phyloP scores from a whole-genome alignment of 75 land plant species.

The Picea glauca region DNA sequence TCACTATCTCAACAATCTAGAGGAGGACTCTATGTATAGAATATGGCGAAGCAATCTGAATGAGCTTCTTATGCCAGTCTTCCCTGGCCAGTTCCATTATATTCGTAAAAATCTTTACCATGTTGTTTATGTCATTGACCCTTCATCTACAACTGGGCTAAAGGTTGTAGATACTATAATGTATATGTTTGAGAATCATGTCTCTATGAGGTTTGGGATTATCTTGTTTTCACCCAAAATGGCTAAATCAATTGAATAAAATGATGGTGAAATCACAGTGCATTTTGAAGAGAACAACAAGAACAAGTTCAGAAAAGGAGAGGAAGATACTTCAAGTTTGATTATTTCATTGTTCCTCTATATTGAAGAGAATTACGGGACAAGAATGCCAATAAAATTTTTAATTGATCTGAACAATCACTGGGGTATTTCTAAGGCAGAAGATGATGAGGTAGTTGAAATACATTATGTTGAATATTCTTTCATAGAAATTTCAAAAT shows the following conservation, averaged over 20 bases:
- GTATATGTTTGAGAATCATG: slow-evolving; percentile 52
- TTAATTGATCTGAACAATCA: slow-evolving; percentile 39
- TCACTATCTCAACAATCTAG: slow-evolving; percentile 83
- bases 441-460: slow-evolving; percentile 50
- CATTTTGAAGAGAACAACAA: no score
- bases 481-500: slow-evolving; percentile 57
- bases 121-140: slow-evolving; percentile 92
- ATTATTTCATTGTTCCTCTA: no score
- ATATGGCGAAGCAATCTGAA: slow-evolving; percentile 85
- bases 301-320: no score
- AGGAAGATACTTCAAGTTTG: slow-evolving; percentile 7
- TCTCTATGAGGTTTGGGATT: slow-evolving; percentile 87
- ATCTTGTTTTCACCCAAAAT: slow-evolving; percentile 63
- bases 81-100: slow-evolving; percentile 89
- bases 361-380: no score
- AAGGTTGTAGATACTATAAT: slow-evolving; percentile 54
- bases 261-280: slow-evolving; percentile 25
- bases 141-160: slow-evolving; percentile 61
- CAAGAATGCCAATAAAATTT: slow-evolving; percentile 62
- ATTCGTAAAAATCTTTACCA: slow-evolving; percentile 87
- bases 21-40: slow-evolving; percentile 83
- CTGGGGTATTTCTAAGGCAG: slow-evolving; percentile 33
- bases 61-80: slow-evolving; percentile 91
- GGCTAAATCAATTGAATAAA: slow-evolving; percentile 35
- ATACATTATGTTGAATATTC: slow-evolving; percentile 68